These are phyloP conservation scores for Boletus insuetus DNA, from an alignment of 768 basidiomycete species.

Conservation along the genomic window DNA sequence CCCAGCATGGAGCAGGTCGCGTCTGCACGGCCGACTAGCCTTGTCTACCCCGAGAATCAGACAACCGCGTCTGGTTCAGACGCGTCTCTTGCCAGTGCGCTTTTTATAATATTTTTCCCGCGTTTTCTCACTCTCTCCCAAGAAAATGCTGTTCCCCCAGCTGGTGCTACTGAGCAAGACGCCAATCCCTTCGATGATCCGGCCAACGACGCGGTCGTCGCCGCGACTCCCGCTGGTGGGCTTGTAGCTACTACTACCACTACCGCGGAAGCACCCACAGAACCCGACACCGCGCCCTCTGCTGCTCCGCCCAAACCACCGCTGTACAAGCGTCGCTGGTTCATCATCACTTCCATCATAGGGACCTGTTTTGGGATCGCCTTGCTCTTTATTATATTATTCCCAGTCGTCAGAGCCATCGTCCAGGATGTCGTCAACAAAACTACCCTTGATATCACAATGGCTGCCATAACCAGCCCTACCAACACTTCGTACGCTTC, in stretches of 20 bases:
- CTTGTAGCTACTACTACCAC: not conserved
- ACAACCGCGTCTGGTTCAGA: conserved; percentile 3
- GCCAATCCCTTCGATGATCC: conserved; percentile 12
- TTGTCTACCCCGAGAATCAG: too few relatives aligned
- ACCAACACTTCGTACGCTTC: conserved; percentile 53
- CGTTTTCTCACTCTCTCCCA: not conserved
- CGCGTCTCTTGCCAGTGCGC: conserved; percentile 17
- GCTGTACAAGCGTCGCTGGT: conserved; percentile 61
- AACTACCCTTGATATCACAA: conserved; percentile 50
- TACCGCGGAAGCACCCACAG: not conserved
- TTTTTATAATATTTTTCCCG: too few relatives aligned
- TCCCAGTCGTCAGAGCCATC: conserved; percentile 66
- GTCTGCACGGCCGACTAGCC: not conserved
- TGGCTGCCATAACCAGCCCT: conserved; percentile 49
- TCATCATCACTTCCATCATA: conserved; percentile 57
- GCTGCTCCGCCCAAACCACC: conserved; percentile 30
- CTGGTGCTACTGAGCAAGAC: not conserved
- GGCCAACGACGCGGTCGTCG: not conserved
- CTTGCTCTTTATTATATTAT: conserved; percentile 64
- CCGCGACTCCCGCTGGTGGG: conserved; percentile 8
- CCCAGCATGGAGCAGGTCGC: conserved; percentile 5
- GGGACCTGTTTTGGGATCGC: conserved; percentile 53
- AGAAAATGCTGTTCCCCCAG: conserved; percentile 12
- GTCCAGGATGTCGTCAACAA: conserved; percentile 62
- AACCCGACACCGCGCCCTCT: not conserved